These are phyloP conservation scores for Avena sativa DNA, from an alignment of 176 grass and related monocot species.

Conservation along the genomic window DNA sequence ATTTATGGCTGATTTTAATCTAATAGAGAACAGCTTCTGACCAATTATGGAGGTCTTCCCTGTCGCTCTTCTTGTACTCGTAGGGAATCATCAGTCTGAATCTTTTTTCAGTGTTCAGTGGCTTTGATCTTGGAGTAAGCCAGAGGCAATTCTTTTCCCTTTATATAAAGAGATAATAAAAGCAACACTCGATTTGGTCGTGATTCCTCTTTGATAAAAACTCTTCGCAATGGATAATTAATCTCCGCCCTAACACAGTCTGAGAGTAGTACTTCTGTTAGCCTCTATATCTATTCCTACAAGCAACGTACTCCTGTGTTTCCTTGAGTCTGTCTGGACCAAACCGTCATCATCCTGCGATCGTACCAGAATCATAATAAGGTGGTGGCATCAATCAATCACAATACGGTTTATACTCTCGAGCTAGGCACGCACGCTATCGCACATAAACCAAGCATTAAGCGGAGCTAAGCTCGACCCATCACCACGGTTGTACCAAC, in stretches of 20 bases:
- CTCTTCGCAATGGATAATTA: no score
- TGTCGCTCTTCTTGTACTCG: not conserved
- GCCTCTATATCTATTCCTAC: not conserved
- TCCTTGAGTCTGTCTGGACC: not conserved
- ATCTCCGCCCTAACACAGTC: no score
- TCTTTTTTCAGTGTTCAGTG: not conserved
- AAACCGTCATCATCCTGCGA: not conserved
- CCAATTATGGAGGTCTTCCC: slow-evolving; percentile 1
- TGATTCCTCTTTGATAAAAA: no score
- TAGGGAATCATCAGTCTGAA: no score
- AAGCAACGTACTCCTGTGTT: not conserved
- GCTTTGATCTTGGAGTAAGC: not conserved
- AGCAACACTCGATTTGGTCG: not conserved
- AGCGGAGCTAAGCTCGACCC: not conserved
- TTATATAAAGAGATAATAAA: not conserved
- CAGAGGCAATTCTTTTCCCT: not conserved
- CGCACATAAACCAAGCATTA: not conserved
- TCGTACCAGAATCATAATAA: not conserved
- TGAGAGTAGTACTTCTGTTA: not conserved
- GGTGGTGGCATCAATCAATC: not conserved
- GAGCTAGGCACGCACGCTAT: no score
- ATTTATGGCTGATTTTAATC: not conserved
- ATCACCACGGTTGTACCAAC: slow-evolving; percentile 25
- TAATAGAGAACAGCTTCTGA: slow-evolving; percentile 30
- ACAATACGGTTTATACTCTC: not conserved